phyloP scores from a whole-genome alignment of 805 yeast species.

The Nakazawaea holstii region DNA sequence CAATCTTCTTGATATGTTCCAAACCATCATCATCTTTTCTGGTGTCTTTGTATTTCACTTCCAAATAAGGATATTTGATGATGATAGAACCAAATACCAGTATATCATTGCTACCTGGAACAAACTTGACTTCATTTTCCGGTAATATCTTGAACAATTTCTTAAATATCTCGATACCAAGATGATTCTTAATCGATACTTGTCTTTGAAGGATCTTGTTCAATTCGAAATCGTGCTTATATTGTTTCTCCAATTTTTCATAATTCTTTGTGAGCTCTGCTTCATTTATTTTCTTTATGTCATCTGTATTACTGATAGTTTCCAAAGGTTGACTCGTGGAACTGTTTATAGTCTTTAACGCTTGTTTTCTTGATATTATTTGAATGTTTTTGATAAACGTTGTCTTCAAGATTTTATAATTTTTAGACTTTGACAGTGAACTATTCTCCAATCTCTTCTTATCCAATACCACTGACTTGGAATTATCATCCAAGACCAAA shows the following conservation, averaged over 20 bases:
- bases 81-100: constrained; percentile 31
- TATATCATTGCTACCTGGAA: constrained; percentile 26
- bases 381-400: constrained; percentile 51
- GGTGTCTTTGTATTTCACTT: constrained; percentile 23
- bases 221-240: constrained; percentile 18
- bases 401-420: constrained; percentile 49
- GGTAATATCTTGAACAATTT: constrained; percentile 24
- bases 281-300: constrained; percentile 1
- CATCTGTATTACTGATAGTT: constrained; percentile 6
- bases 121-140: constrained; percentile 27
- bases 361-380: constrained; percentile 35
- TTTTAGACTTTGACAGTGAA: constrained; percentile 15
- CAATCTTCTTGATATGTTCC: constrained; percentile 37
- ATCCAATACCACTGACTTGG: constrained; percentile 17
- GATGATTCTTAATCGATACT: constrained; percentile 16
- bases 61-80: constrained; percentile 33
- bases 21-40: constrained; percentile 22
- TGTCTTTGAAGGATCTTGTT: constrained; percentile 15
- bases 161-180: constrained; percentile 22
- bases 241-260: constrained; percentile 16
- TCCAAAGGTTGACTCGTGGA: constrained; percentile 17
- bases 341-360: constrained; percentile 8
- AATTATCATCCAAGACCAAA: constrained; percentile 21
- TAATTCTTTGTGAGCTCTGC: constrained; percentile 15
- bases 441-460: constrained; percentile 4